A percentile compares a stretch with the other conserved stretches of the same genome.
Conservation (phyloP, 805 yeast species). For the Candida tallmaniae region DNA sequence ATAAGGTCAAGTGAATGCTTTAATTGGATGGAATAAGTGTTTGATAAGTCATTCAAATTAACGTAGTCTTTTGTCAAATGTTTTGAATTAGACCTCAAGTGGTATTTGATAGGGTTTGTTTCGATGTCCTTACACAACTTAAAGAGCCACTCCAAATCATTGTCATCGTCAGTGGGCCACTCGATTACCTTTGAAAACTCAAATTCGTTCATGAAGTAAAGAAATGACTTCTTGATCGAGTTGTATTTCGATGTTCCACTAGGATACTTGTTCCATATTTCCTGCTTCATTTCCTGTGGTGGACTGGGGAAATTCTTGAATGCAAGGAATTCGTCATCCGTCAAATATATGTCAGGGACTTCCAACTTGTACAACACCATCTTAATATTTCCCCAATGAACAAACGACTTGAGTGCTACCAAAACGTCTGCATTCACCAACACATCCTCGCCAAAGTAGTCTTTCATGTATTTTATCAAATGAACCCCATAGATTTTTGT, state of each 20-base stretch:
- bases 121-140: slow-evolving; percentile 44
- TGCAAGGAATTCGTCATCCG: slow-evolving; percentile 20
- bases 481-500: slow-evolving; percentile 45
- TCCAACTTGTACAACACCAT: slow-evolving; percentile 42
- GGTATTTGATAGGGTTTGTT: slow-evolving; percentile 44
- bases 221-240: slow-evolving; percentile 32
- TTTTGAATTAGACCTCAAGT: slow-evolving; percentile 38
- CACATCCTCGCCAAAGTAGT: slow-evolving; percentile 38
- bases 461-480: slow-evolving; percentile 33
- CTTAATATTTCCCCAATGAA: slow-evolving; percentile 52
- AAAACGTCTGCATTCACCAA: slow-evolving; percentile 39
- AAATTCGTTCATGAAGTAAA: slow-evolving; percentile 31
- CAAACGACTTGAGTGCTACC: slow-evolving; percentile 46
- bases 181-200: slow-evolving; percentile 36
- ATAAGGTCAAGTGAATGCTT: slow-evolving; percentile 21
- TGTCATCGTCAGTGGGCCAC: slow-evolving; percentile 14
- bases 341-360: slow-evolving; percentile 32
- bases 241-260: slow-evolving; percentile 49
- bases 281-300: slow-evolving; percentile 31
- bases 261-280: slow-evolving; percentile 44
- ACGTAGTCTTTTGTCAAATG: slow-evolving; percentile 27
- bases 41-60: slow-evolving; percentile 30
- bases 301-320: slow-evolving; percentile 42
- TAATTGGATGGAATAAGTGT: slow-evolving; percentile 14
- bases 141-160: slow-evolving; percentile 30